phyloP scores from a whole-genome alignment of 2,329 filamentous ascomycete species.

The Cercospora nicotianae region DNA sequence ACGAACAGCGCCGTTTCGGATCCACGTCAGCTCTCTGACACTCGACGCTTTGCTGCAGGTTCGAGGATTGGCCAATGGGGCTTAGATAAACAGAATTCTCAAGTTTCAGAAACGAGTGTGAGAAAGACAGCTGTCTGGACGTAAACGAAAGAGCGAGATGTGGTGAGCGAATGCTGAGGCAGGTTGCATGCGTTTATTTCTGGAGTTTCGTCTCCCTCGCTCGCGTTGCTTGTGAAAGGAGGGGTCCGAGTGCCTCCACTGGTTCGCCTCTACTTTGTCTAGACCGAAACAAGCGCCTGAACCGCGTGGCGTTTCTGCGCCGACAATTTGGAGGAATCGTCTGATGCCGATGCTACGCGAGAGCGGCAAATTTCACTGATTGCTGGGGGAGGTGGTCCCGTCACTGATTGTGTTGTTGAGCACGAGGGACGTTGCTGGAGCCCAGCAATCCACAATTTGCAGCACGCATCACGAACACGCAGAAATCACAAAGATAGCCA shows the following conservation, averaged over 20 bases:
- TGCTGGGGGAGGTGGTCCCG: not conserved
- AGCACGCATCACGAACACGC: not conserved
- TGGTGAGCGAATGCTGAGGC: not conserved
- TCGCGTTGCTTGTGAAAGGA: constrained; percentile 5
- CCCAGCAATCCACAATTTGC: not conserved
- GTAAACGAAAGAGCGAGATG: not conserved
- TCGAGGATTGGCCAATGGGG: not conserved
- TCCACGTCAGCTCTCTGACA: constrained; percentile 11
- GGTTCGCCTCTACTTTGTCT: constrained; percentile 6
- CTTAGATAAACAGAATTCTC: not conserved
- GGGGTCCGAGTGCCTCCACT: constrained; percentile 2
- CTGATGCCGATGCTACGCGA: not conserved
- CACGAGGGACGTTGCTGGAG: not conserved
- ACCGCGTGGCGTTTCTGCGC: constrained; percentile 11
- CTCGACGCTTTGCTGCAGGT: not conserved
- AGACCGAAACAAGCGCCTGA: constrained; percentile 13
- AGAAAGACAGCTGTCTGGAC: not conserved
- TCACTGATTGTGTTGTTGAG: not conserved
- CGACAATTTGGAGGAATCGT: not conserved
- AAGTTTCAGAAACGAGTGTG: constrained; percentile 9
- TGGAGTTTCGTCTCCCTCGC: not conserved
- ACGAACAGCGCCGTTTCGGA: constrained; percentile 6
- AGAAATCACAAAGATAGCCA: not conserved
- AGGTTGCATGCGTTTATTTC: constrained; percentile 6
- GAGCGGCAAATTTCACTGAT: not conserved